Percentiles rank a stretch among this genome's conserved stretches.
Conservation (phyloP, 805 yeast species). For the Saturnispora serradocipensis region DNA sequence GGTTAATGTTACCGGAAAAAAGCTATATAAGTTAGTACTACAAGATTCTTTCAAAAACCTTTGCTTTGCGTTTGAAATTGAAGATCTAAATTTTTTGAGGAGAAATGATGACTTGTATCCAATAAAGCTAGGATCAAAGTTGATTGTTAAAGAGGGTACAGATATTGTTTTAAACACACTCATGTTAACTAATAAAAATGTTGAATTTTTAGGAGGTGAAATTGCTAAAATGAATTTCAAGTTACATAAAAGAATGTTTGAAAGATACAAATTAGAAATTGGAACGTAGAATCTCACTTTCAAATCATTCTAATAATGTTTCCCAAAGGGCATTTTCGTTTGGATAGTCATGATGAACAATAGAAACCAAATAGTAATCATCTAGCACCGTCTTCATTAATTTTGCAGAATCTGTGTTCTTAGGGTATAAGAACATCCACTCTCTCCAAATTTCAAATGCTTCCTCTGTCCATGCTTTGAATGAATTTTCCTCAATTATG, state of each 20-base stretch:
- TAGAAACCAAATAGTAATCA: constrained; percentile 67
- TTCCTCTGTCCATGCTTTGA: constrained; percentile 94
- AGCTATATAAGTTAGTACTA: constrained; percentile 44
- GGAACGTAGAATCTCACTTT: constrained; percentile 11
- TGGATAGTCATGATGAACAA: constrained; percentile 77
- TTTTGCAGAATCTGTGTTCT: constrained; percentile 43
- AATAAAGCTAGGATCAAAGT: constrained; percentile 47
- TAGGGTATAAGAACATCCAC: constrained; percentile 78
- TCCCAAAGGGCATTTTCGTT: constrained; percentile 75
- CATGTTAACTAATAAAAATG: constrained; percentile 21
- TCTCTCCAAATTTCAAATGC: constrained; percentile 86
- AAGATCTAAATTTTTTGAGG: constrained; percentile 40
- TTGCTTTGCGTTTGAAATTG: constrained; percentile 50
- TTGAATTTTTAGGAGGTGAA: constrained; percentile 25
- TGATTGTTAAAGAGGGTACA: constrained; percentile 43
- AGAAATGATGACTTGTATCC: constrained; percentile 21
- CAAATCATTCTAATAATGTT: constrained; percentile 30
- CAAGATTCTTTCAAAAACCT: constrained; percentile 44
- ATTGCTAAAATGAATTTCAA: constrained; percentile 20
- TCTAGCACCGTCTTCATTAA: constrained; percentile 54
- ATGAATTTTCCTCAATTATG: constrained; percentile 83
- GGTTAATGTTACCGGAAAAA: neutral
- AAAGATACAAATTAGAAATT: constrained; percentile 28
- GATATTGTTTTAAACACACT: constrained; percentile 39
- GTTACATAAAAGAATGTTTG: constrained; percentile 29